Conservation (phyloP, 2,329 filamentous ascomycete genomes). For the Rutstroemia sp. region DNA sequence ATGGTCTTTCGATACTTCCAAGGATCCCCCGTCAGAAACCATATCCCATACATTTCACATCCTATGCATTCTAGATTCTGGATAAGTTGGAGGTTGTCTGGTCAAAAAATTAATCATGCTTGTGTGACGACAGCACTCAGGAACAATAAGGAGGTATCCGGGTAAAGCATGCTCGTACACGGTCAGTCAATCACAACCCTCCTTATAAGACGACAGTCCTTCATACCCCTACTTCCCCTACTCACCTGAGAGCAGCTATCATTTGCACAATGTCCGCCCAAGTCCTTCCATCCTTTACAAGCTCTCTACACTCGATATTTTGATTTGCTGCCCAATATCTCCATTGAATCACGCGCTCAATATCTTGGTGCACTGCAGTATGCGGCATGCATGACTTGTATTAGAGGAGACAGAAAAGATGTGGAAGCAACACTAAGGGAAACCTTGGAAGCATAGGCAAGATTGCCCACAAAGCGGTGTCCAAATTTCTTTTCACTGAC, state of each 20-base stretch:
- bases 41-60: no score
- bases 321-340: constrained; percentile 10
- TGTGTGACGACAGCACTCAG: no score
- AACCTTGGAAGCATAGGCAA: background rate
- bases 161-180: no score
- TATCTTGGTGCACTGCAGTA: constrained; percentile 5
- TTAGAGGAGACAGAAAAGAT: background rate
- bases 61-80: no score
- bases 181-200: no score
- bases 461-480: background rate
- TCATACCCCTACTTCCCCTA: background rate
- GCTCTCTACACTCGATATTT: constrained; percentile 2
- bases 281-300: constrained; percentile 9
- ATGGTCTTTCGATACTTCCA: no score
- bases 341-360: constrained; percentile 8
- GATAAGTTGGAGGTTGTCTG: no score
- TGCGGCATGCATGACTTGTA: constrained; percentile 7
- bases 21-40: no score
- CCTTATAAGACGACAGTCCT: background rate
- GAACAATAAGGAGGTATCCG: no score
- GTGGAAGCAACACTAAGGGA: background rate
- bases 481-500: background rate
- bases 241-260: background rate
- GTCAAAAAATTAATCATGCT: no score
- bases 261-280: constrained; percentile 2